These are phyloP conservation scores for Plasmodium knowlesi DNA, from an alignment of 169 alveolate species.

Conservation along the genomic window DNA sequence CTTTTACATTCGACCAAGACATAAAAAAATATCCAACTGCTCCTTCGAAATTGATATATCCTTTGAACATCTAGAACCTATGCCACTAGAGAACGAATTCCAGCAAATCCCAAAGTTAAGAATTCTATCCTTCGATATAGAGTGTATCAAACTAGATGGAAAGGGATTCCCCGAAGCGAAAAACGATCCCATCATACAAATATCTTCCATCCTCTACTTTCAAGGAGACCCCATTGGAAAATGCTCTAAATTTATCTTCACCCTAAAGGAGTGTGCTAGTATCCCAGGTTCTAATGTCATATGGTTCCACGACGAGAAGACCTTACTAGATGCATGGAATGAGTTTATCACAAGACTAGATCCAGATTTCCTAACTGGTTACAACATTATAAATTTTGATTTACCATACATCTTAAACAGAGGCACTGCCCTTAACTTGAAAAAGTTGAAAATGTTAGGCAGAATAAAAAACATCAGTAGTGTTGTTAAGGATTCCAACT, in stretches of 20 bases:
- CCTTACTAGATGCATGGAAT: conserved; percentile 91
- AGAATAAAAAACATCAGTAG: conserved; percentile 86
- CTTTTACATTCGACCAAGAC: conserved; percentile 36
- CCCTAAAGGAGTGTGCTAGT: conserved; percentile 89
- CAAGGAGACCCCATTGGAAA: conserved; percentile 78
- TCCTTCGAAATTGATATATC: conserved; percentile 79
- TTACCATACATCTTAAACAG: conserved; percentile 95
- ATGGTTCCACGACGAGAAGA: conserved; percentile 83
- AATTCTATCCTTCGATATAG: conserved; percentile 82
- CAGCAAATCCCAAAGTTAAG: conserved; percentile 59
- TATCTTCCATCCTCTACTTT: conserved; percentile 91
- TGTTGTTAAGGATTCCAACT: conserved; percentile 88
- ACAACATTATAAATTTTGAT: conserved; percentile 98
- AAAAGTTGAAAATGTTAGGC: conserved; percentile 86
- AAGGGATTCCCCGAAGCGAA: conserved; percentile 96
- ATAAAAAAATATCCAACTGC: conserved; percentile 74
- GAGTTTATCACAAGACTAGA: conserved; percentile 89
- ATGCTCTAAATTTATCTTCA: conserved; percentile 82
- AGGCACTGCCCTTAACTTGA: conserved; percentile 91
- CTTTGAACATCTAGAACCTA: conserved; percentile 83
- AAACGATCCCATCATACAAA: conserved; percentile 96
- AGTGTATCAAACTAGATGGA: conserved; percentile 90
- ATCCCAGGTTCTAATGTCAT: conserved; percentile 90
- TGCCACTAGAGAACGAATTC: conserved; percentile 69
- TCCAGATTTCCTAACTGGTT: conserved; percentile 98